Evolutionary conservation across 1,139 yeast species (phyloP).

Genomic region (Nakaseomyces sp.): DNA sequence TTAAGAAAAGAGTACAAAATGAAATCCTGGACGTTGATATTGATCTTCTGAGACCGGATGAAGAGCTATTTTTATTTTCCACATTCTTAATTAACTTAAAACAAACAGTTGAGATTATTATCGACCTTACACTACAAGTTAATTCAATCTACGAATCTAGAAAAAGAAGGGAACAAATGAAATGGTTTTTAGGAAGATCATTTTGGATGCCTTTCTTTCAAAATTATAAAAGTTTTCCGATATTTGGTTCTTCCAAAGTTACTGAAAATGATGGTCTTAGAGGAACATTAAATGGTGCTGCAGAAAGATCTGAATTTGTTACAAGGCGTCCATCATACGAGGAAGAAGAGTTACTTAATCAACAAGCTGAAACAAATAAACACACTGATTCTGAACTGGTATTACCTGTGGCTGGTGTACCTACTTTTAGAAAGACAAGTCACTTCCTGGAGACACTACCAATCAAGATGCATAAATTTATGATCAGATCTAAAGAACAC

Average conservation of each 20-base stretch:
- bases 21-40: slow-evolving; percentile 28
- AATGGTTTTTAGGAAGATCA: slow-evolving; percentile 33
- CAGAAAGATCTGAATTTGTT: slow-evolving; percentile 12
- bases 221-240: slow-evolving; percentile 29
- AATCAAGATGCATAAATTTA: slow-evolving; percentile 16
- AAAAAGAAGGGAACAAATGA: slow-evolving; percentile 29
- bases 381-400: slow-evolving; percentile 5
- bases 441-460: slow-evolving; percentile 6
- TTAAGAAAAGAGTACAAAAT: slow-evolving; percentile 30
- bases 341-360: slow-evolving; percentile 24
- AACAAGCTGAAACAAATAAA: slow-evolving; percentile 11
- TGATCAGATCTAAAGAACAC: slow-evolving; percentile 30
- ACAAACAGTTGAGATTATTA: slow-evolving; percentile 33
- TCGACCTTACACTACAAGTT: slow-evolving; percentile 31
- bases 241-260: slow-evolving; percentile 20
- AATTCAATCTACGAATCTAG: slow-evolving; percentile 31
- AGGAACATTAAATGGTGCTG: slow-evolving; percentile 24
- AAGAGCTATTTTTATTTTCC: slow-evolving; percentile 41
- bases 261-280: slow-evolving; percentile 33
- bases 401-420: slow-evolving; percentile 13
- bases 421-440: neutral
- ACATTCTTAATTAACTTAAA: slow-evolving; percentile 41
- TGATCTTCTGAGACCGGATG: slow-evolving; percentile 36
- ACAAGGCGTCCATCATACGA: slow-evolving; percentile 22
- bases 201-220: slow-evolving; percentile 38